Base-by-base conservation (phyloP, 2,329 filamentous ascomycete species). In the Colletotrichum acutatum region DNA sequence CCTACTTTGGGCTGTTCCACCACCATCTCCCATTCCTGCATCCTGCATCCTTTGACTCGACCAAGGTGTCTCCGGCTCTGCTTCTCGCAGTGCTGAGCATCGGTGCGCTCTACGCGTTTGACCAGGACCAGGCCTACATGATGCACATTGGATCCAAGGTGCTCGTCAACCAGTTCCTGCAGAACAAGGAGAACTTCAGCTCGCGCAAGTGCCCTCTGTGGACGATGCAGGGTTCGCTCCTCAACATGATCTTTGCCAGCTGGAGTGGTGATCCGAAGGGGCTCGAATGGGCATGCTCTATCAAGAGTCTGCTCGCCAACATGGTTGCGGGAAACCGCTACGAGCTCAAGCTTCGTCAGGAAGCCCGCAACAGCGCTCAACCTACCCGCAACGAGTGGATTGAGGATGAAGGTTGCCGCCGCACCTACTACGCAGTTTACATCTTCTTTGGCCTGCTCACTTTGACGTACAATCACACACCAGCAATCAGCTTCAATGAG, bases 211-310 rank as follows among this genome's bases (percentile, higher is more conserved):
- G 96, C 79, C 97, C 97, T 4, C 85, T 99, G 16, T 98, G 97
- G 96, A 97, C 96, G 60, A 98, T 98, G 95, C 97, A 99, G 82
- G 95, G 94, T 82, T 97, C 95, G 4, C 86, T 99, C 66, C 87
- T 99, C 71, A 99, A 99, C 87, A 98, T 98, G 97, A 92, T 98
- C 76, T 98, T 99, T 82, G 95, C 97, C 68, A 98, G 95, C 87
- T 99, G 97, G 97, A 98, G 97, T 82, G 97, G 97, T 78, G 97
- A 98, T 80, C 93, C 97, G 46, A 98, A 98, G 84, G 97, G 97
- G 49, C 89, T 99, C 3, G 97, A 99, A 83, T 99, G 97, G 97
- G 95, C 97, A 46, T 98, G 96, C 83, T 98, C 97, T 2, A 98
- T 99, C 84, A 98, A 98, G 90, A 97, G 95, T 86, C 88, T 98